phyloP scores from a whole-genome alignment of 106 monocot genomes.

The Triglochin maritima region DNA sequence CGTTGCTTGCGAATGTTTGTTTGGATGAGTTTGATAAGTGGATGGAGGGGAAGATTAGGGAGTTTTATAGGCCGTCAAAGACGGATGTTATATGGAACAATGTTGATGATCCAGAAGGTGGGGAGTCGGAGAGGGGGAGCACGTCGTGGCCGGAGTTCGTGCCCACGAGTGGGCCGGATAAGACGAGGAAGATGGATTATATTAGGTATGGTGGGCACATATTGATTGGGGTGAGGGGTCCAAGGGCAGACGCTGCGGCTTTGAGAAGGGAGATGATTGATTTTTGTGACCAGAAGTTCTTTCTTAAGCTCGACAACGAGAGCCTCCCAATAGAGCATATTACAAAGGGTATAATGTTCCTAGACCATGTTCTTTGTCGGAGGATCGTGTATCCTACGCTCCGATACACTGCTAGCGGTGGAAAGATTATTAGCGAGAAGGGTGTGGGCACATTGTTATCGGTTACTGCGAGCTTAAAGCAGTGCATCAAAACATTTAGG shows the following conservation, averaged over 20 bases:
- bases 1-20: slow-evolving; percentile 65
- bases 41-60: slow-evolving; percentile 82
- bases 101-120: slow-evolving; percentile 29
- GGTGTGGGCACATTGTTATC: slow-evolving; percentile 91
- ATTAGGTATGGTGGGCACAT: slow-evolving; percentile 87
- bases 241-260: slow-evolving; percentile 83
- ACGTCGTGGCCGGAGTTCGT: slow-evolving; percentile 99
- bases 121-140: slow-evolving; percentile 61
- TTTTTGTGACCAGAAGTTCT: slow-evolving; percentile 65
- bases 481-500: slow-evolving; percentile 81
- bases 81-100: slow-evolving; percentile 60
- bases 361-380: slow-evolving; percentile 90
- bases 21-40: slow-evolving; percentile 90
- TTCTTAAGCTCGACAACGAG: slow-evolving; percentile 85
- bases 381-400: slow-evolving; percentile 91
- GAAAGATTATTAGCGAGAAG: slow-evolving; percentile 97
- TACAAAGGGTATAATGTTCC: slow-evolving; percentile 93
- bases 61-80: slow-evolving; percentile 79
- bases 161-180: slow-evolving; percentile 95
- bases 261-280: slow-evolving; percentile 76
- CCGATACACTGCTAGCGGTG: slow-evolving; percentile 83
- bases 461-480: slow-evolving; percentile 86
- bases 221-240: slow-evolving; percentile 70
- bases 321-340: slow-evolving; percentile 90
- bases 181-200: slow-evolving; percentile 91